Evolutionary conservation across 805 yeast species (phyloP).

Genomic region (Kuraishia capsulata): DNA sequence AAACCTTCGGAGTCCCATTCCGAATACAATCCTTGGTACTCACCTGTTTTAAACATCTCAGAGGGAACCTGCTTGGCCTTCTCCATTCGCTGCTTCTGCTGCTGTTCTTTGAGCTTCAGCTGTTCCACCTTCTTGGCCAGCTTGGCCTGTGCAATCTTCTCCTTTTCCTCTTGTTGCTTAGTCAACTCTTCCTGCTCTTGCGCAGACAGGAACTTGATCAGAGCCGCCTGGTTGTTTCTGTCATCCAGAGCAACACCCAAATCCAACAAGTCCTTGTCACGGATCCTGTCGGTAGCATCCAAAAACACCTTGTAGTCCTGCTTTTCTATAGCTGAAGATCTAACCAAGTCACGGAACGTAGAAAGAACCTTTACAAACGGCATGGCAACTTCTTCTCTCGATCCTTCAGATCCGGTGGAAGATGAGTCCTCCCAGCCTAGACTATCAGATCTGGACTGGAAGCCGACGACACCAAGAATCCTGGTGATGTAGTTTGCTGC

Average conservation of each 20-base stretch:
- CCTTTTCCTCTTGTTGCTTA: constrained; percentile 50
- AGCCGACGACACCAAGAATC: constrained; percentile 68
- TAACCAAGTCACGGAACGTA: constrained; percentile 72
- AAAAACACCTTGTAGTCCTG: constrained; percentile 46
- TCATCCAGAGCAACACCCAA: constrained; percentile 86
- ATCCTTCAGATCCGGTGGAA: constrained; percentile 11
- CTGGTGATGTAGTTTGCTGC: constrained; percentile 63
- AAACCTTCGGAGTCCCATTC: constrained; percentile 84
- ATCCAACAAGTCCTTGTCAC: constrained; percentile 62
- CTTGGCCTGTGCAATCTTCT: constrained; percentile 41
- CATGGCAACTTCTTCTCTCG: constrained; percentile 58
- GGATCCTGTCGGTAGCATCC: constrained; percentile 61
- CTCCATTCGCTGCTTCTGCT: constrained; percentile 52
- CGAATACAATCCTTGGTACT: constrained; percentile 30
- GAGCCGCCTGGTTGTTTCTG: constrained; percentile 66
- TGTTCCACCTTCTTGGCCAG: constrained; percentile 52
- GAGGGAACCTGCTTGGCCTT: constrained; percentile 63
- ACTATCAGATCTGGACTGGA: constrained; percentile 55
- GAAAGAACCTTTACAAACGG: constrained; percentile 79
- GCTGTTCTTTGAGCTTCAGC: constrained; percentile 44
- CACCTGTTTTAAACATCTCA: constrained; percentile 60
- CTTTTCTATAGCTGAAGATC: constrained; percentile 60
- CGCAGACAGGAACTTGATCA: constrained; percentile 69
- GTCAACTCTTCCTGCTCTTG: constrained; percentile 62
- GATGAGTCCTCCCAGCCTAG: constrained; percentile 62